Evolutionary conservation across 2,329 filamentous ascomycete genomes (phyloP), one percentile per base, ranked within the genome.

Genomic region (Fusarium staphyleae): DNA sequence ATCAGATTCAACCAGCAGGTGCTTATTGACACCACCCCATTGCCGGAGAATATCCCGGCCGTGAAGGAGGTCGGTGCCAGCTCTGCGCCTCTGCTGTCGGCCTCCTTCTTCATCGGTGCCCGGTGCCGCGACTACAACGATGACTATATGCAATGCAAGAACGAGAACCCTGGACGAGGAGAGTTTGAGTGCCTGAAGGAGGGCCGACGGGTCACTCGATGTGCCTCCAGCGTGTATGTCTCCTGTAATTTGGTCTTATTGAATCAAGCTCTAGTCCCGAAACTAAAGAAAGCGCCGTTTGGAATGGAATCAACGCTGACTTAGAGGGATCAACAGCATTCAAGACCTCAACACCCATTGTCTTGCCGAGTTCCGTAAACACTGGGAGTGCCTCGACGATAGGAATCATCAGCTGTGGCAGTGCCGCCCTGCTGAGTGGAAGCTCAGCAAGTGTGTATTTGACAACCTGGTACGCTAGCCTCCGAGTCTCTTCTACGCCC

Each of bases 81-180:
- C 70, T 98, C 93, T 52, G 95, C 93, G 32, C 95, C 95, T 48
- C 84, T 99, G 36, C 81, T 96, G 55, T 96, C 91, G 63, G 95
- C 95, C 26, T 87, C 91, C 45, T 99, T 90, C 84, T 99, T 98
- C 77, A 99, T 99, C 73, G 95, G 95, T 61, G 93, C 92, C 65
- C 88, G 93, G 72, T 99, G 95, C 87, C 89, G 85, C 74, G 82
- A 90, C 58, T 99, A 93, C 83, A 98, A 98, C 78, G 95, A 99
- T 81, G 95, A 99, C 79, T 99, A 89, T 80, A 99, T 99, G 93
- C 90, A 96, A 81, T 99, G 95, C 89, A 99, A 99, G 88, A 90
- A 86, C 66, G 92, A 97, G 78, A 87, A 91, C 69, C 88, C 90
- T 60, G 95, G 95, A 69, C 87, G 85, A 76, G 95, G 92, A 74